Conservation (phyloP, 306 rosid species). For the Cucumis cinereus region DNA sequence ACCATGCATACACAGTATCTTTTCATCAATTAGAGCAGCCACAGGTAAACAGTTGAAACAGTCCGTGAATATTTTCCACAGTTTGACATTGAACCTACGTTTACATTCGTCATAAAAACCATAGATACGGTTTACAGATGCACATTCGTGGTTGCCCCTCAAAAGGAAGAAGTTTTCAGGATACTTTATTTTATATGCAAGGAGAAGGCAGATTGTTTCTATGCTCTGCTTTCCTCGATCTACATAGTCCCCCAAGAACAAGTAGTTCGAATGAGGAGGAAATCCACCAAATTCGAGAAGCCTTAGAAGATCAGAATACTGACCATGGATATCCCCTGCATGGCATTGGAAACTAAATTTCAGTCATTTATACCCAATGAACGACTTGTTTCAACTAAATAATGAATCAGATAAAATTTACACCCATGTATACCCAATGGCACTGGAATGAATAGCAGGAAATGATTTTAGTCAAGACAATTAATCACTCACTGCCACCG, state of each 20-base stretch:
- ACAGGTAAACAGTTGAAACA: constrained; percentile 87
- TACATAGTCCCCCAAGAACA: constrained; percentile 82
- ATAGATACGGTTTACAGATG: constrained; percentile 75
- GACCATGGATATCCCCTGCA: constrained; percentile 85
- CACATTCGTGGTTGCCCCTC: constrained; percentile 95
- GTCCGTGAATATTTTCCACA: constrained; percentile 73
- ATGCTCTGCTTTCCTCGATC: constrained; percentile 87
- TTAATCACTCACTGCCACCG: not conserved
- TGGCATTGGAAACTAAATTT: not conserved
- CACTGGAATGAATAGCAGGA: not conserved
- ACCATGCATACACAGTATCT: constrained; percentile 85
- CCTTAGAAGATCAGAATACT: constrained; percentile 71
- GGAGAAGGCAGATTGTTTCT: constrained; percentile 87
- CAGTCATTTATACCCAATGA: not conserved
- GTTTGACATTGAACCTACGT: constrained; percentile 49
- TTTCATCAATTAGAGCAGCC: constrained; percentile 73
- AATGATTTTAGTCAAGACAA: not conserved
- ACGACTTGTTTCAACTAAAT: not conserved
- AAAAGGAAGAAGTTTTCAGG: constrained; percentile 71
- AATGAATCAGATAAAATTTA: not conserved
- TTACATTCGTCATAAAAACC: constrained; percentile 93
- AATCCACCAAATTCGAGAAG: constrained; percentile 76
- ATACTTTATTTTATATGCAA: constrained; percentile 73
- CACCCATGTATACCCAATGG: not conserved
- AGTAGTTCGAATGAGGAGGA: constrained; percentile 72